Conservation (phyloP, 768 basidiomycete genomes). For the Auricularia auricula-judae region DNA sequence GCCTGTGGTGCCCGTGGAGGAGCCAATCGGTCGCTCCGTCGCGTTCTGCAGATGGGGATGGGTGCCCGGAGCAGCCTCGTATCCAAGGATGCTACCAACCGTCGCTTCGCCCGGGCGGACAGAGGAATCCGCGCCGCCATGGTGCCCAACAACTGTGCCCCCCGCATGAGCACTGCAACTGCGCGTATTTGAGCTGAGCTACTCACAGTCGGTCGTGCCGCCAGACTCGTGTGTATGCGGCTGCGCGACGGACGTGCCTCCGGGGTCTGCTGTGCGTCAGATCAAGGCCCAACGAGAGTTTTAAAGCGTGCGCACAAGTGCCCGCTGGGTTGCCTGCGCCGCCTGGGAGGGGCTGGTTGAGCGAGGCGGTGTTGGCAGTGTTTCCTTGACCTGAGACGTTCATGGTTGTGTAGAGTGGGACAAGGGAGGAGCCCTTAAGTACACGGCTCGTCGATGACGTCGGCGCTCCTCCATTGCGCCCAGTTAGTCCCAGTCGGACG, state of each 20-base stretch:
- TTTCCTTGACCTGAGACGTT: neutral
- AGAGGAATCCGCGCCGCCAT: neutral
- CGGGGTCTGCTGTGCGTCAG: neutral
- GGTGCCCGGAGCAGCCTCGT: neutral
- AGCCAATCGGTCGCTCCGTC: neutral
- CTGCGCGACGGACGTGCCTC: neutral
- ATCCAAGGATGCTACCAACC: neutral
- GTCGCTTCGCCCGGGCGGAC: neutral
- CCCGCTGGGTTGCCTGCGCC: neutral
- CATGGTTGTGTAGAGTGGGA: neutral
- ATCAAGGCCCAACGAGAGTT: too few relatives aligned
- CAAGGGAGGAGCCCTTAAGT: too few relatives aligned
- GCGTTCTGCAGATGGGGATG: neutral
- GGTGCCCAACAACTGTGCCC: neutral
- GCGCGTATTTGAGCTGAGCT: neutral
- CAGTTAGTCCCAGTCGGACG: too few relatives aligned
- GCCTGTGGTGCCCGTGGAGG: neutral
- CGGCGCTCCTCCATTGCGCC: too few relatives aligned
- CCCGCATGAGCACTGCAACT: neutral
- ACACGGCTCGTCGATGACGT: too few relatives aligned
- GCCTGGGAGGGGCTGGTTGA: neutral
- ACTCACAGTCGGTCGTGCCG: neutral
- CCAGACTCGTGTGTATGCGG: neutral
- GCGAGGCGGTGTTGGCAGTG: neutral
- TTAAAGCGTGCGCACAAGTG: neutral